Percentiles rank a stretch among this genome's conserved stretches.
These are phyloP conservation scores for Yamadazyma dushanensis DNA, from an alignment of 1,139 yeast species.

Conservation along the genomic window DNA sequence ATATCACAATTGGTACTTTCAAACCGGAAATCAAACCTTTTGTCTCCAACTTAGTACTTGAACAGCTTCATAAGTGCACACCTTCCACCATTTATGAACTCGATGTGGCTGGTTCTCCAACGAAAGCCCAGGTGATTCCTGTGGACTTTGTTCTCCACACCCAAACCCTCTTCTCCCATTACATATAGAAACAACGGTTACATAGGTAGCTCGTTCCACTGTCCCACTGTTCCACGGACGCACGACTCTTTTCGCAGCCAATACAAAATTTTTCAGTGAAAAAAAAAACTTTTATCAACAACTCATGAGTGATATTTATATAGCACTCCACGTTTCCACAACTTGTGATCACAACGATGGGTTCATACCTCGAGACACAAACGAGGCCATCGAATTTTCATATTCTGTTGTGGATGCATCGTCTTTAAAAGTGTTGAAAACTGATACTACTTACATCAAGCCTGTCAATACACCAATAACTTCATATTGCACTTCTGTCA, in stretches of 20 bases:
- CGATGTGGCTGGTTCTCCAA: too few relatives aligned
- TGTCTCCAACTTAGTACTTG: slow-evolving; percentile 30
- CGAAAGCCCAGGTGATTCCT: slow-evolving; percentile 3
- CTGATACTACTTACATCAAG: slow-evolving; percentile 51
- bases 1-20: slow-evolving; percentile 74
- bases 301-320: slow-evolving; percentile 58
- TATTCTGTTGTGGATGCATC: slow-evolving; percentile 53
- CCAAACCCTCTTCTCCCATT: slow-evolving; percentile 9
- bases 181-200: slow-evolving; percentile 1
- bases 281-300: neutral
- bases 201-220: neutral
- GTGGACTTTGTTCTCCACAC: slow-evolving; percentile 2
- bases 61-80: too few relatives aligned
- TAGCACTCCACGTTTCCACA: slow-evolving; percentile 62
- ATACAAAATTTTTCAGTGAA: neutral
- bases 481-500: slow-evolving; percentile 53
- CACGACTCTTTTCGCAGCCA: neutral
- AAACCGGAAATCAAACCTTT: slow-evolving; percentile 47
- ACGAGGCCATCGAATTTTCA: slow-evolving; percentile 66
- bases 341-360: slow-evolving; percentile 68
- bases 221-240: too few relatives aligned
- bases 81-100: slow-evolving; percentile 2
- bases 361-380: slow-evolving; percentile 59
- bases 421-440: slow-evolving; percentile 33
- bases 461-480: slow-evolving; percentile 73